Base-by-base conservation (phyloP, 495 filamentous ascomycete genomes). In the Annulohypoxylon nitens region DNA sequence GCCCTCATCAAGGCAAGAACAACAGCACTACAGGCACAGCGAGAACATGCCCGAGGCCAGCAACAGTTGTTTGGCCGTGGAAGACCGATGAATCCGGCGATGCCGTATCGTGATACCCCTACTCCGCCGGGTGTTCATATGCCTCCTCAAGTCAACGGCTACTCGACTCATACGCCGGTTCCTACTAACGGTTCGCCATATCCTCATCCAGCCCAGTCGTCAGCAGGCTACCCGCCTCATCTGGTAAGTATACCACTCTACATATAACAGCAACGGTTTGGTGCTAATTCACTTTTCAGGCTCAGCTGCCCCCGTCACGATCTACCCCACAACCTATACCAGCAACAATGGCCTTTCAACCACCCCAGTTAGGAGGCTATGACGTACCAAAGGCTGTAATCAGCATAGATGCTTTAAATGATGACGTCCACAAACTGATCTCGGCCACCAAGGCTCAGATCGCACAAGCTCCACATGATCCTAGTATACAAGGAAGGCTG, bases 1-100 rank as follows among this genome's bases (percentile, higher is more conserved):
- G 93, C 95, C 14, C 84, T 99, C 66, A 93, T 97, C 77, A 97
- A 94, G 79, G 92, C 92, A 6, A 89, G 92, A 66, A 97, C 93
- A 8, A 90, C 88, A 14, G 89, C 90, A 57, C 79, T 93, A 60
- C 88, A 93, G 64, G 86, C 88, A 54, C 88, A 93, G 69, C 91
- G 93, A 76, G 88, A 87, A 43, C 87, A 90, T 66, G 83, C 85
- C 64, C 87, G 89, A 68, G 83, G 83, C 45, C 90, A 92, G 71
- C 88, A 89, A 58, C 90, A 93, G 53, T 76, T 90, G 8, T 82
- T 91, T 62, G 84, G 83, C 20, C 88, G 89, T 66, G 81, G 80
- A 43, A 87, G 91, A 51, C 85, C 85, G 30, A 79, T 78, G 77
- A 67, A n/a, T 34, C 85, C 62, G 81, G 87, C 47, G 20, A 82